These are phyloP conservation scores for Diplodia sapinea DNA, from an alignment of 2,329 filamentous ascomycete species.

Conservation along the genomic window DNA sequence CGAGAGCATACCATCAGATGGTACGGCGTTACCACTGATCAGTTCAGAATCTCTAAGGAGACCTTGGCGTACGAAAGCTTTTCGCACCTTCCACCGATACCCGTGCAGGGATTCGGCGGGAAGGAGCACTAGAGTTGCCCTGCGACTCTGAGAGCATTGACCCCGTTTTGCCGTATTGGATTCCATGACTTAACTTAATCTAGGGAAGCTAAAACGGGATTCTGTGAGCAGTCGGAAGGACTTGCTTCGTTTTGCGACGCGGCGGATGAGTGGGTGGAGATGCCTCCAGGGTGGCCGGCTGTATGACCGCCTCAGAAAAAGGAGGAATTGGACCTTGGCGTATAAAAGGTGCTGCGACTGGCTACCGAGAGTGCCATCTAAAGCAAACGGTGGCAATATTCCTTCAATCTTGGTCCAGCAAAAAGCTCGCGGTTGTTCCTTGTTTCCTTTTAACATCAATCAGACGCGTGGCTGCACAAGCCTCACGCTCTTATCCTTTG, in stretches of 20 bases:
- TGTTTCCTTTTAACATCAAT: slow-evolving; percentile 4
- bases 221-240: slow-evolving; percentile 23
- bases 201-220: background rate
- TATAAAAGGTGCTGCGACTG: slow-evolving; percentile 12
- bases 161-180: background rate
- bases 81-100: background rate
- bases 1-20: background rate
- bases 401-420: background rate
- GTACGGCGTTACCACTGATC: background rate
- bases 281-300: background rate
- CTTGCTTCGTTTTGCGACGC: background rate
- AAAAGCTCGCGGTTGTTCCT: background rate
- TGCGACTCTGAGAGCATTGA: background rate
- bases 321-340: slow-evolving; percentile 2
- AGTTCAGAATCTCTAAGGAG: background rate
- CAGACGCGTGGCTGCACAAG: slow-evolving; percentile 14
- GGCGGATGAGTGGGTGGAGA: background rate
- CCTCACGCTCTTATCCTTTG: slow-evolving; percentile 1
- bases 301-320: background rate
- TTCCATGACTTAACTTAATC: background rate
- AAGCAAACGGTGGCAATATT: slow-evolving; percentile 1
- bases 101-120: background rate
- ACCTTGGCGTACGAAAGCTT: background rate
- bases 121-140: background rate
- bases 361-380: background rate